These are phyloP conservation scores for Pseudisothecium myosuroides DNA, from an alignment of 225 moss, liverwort and hornwort genomes.

Conservation along the genomic window DNA sequence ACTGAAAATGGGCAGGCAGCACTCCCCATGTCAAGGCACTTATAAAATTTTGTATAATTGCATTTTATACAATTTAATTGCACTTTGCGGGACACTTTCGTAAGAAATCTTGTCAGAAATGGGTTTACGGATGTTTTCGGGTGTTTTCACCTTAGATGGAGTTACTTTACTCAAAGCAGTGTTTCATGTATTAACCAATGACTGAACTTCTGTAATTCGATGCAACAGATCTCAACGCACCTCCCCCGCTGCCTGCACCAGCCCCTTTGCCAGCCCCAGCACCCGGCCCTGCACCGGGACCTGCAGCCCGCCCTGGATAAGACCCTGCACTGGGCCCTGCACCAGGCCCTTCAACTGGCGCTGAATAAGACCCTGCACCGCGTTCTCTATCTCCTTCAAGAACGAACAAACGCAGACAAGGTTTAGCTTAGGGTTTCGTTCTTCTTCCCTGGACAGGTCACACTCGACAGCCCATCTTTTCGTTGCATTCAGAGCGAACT, in stretches of 20 bases:
- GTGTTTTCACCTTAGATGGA: no score
- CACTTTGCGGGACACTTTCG: neutral
- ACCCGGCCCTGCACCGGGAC: no score
- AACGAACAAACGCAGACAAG: no score
- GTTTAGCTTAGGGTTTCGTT: no score
- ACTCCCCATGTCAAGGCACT: neutral
- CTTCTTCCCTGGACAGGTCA: neutral
- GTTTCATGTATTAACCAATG: no score
- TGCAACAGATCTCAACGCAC: neutral
- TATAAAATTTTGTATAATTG: neutral
- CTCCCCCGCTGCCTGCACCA: neutral
- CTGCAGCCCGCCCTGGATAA: no score
- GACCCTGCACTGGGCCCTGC: neutral
- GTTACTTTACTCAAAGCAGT: neutral
- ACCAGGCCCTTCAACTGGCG: no score
- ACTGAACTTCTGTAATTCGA: neutral
- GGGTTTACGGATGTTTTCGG: neutral
- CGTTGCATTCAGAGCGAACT: neutral
- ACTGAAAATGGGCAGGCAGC: neutral
- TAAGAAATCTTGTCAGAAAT: neutral
- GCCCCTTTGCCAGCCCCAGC: neutral
- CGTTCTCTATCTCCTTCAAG: no score
- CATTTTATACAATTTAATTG: neutral
- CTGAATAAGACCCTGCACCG: neutral
- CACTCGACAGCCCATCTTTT: neutral